Base-by-base conservation (phyloP, 345 rosid genomes). In the Sapria himalayana region DNA sequence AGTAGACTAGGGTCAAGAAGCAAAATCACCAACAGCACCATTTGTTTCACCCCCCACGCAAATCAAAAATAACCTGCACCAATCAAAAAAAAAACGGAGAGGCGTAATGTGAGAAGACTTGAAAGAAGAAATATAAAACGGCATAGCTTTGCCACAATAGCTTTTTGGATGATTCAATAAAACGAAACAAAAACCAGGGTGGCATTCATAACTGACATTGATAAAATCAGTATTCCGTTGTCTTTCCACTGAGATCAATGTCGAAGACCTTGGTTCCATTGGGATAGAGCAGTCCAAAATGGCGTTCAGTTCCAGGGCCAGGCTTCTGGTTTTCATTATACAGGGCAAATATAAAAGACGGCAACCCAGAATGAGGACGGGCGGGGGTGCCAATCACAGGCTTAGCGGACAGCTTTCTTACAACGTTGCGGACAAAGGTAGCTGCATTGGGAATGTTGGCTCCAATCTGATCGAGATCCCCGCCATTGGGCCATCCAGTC, bases 401-500 rank as follows among this genome's bases (percentile, higher is more conserved):
- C 14, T 59, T 64, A 0, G 79, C 52, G 1, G 76, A 60, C 29
- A 82, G 61, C 39, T 60, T 74, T 45, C 63, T 78, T 10, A 89
- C 48, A 1, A 60, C 51, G 42, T 89, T 89, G 33, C 98, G 73
- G 46, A 76, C 82, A 61, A 72, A 89, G 12, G 80, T 78, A 21
- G 98, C 98, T 13, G 98, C 80, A 49, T 89, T 89, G 72, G 61
- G 57, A 17, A 82, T 37, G 45, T 78, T 89, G 8, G 80, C 75
- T 55, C 98, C 98, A 27, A 82, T 76, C 46, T 89, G 98, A 36
- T 89, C 98, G 35, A 57, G 41, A 29, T 89, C 93, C 7, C 98
- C 98, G 14, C 19, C 69, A n/a, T 62, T 89, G 22, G 98, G 98
- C 98, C 98, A 82, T 27, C 94, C 98, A 39, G 98, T 89, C 60